Conservation (phyloP, 208 protist species). For the Perkinsela sp. region DNA sequence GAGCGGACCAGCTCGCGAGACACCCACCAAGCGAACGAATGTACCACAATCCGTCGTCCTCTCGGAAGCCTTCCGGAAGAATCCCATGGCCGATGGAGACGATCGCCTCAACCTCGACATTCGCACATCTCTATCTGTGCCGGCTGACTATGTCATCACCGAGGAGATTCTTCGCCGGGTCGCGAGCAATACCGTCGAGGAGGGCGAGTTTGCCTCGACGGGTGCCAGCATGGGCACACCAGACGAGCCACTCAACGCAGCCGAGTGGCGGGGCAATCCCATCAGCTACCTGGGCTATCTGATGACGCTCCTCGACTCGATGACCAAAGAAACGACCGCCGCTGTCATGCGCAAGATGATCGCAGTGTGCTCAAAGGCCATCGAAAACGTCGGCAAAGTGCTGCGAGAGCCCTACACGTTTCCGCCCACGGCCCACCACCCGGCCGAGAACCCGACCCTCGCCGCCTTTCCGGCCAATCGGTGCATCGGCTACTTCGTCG, state of each 20-base stretch:
- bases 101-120: no score
- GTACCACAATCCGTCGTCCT: no score
- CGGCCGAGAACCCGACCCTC: not conserved
- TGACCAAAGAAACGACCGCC: not conserved
- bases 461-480: not conserved
- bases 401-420: not conserved
- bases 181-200: not conserved
- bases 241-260: not conserved
- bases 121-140: no score
- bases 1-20: no score
- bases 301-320: not conserved
- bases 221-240: not conserved
- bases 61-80: no score
- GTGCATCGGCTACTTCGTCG: not conserved
- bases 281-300: not conserved
- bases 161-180: not conserved
- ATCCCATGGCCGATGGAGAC: no score
- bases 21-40: no score
- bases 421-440: not conserved
- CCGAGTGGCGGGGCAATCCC: not conserved
- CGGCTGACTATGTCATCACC: not conserved
- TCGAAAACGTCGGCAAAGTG: not conserved
- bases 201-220: not conserved
- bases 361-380: not conserved
- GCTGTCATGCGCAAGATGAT: not conserved